These are phyloP conservation scores for Penicillium brasilianum DNA, from an alignment of 2,329 filamentous ascomycete genomes.

Conservation along the genomic window DNA sequence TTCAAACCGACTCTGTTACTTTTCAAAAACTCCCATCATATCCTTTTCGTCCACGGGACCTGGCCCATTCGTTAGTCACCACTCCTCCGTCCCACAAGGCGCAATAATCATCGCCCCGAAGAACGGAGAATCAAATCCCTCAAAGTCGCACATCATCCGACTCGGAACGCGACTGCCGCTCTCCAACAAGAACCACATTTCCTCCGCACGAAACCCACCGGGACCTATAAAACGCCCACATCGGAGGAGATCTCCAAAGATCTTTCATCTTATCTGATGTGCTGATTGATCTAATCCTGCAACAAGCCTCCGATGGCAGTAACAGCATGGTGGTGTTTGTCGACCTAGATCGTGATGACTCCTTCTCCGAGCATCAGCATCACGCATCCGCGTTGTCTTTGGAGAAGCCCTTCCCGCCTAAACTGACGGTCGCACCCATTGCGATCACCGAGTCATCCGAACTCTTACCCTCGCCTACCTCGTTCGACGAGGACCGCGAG, in stretches of 20 bases:
- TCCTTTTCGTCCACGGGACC: not conserved
- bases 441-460: conserved; percentile 18
- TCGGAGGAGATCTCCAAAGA: conserved; percentile 1
- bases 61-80: not conserved
- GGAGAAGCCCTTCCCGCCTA: conserved; percentile 31
- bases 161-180: conserved; percentile 23
- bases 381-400: conserved; percentile 22
- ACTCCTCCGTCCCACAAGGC: not conserved
- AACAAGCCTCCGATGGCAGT: conserved; percentile 26
- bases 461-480: conserved; percentile 18
- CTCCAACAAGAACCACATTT: conserved; percentile 16
- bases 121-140: conserved; percentile 32
- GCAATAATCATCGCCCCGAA: conserved; percentile 15
- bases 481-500: conserved; percentile 18
- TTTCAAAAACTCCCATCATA: not conserved
- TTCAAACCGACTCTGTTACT: not conserved
- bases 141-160: conserved; percentile 37
- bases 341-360: conserved; percentile 49
- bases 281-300: conserved; percentile 23
- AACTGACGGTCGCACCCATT: conserved; percentile 24
- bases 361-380: conserved; percentile 33
- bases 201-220: conserved; percentile 8
- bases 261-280: conserved; percentile 31
- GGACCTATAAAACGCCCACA: conserved; percentile 16
- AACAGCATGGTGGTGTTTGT: conserved; percentile 56